phyloP scores from a whole-genome alignment of 2,329 filamentous ascomycete species.

The Periconia macrospinosa region DNA sequence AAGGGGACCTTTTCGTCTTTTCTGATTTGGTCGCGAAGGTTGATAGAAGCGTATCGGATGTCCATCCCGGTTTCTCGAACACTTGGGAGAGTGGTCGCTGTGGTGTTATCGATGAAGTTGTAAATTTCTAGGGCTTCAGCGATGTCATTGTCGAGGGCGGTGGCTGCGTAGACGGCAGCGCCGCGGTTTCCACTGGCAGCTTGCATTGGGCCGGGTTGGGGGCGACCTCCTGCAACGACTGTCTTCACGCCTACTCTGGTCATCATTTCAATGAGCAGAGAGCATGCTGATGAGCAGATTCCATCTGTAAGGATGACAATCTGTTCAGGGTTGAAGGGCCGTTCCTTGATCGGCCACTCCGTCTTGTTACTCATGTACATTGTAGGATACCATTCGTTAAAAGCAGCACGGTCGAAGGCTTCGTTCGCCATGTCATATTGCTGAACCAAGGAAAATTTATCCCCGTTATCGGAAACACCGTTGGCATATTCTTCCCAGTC shows the following conservation, averaged over 20 bases:
- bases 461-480: conserved; percentile 12
- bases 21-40: conserved; percentile 45
- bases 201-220: conserved; percentile 58
- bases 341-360: conserved; percentile 1
- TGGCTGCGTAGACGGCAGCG: conserved; percentile 35
- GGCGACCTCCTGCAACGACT: conserved; percentile 60
- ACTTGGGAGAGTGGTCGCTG: conserved; percentile 6
- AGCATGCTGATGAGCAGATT: conserved; percentile 59
- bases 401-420: conserved; percentile 10
- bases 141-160: conserved; percentile 40
- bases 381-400: conserved; percentile 8
- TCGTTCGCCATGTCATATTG: conserved; percentile 11
- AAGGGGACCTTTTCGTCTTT: conserved; percentile 31
- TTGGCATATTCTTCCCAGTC: conserved; percentile 46
- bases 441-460: conserved; percentile 13
- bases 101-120: background rate
- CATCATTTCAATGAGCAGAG: conserved; percentile 53
- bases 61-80: conserved; percentile 20
- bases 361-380: conserved; percentile 5
- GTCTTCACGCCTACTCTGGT: conserved; percentile 56
- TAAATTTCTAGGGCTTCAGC: conserved; percentile 4
- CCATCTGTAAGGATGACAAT: conserved; percentile 54
- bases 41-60: conserved; percentile 31
- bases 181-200: conserved; percentile 63
- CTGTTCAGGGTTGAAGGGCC: conserved; percentile 19